phyloP scores from a whole-genome alignment of 495 filamentous ascomycete species.

The Glarea lozoyensis region DNA sequence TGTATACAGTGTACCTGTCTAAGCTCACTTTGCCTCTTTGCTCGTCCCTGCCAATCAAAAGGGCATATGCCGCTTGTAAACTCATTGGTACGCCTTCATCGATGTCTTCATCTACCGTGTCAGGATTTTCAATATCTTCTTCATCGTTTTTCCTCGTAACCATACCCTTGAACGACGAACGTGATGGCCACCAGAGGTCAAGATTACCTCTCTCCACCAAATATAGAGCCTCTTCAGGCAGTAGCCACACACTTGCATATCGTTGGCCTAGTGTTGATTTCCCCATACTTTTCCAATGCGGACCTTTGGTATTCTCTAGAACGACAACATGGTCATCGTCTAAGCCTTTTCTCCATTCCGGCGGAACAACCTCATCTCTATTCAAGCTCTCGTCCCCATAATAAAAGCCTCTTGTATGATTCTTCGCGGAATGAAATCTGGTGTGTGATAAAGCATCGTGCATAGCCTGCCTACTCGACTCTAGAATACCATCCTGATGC shows the following conservation, averaged over 20 bases:
- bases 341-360: constrained; percentile 21
- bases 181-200: constrained; percentile 71
- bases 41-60: constrained; percentile 57
- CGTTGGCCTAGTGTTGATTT: constrained; percentile 30
- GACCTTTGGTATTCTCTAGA: constrained; percentile 35
- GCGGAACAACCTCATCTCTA: constrained; percentile 19
- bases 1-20: constrained; percentile 83
- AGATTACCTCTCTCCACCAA: constrained; percentile 77
- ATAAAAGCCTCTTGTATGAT: constrained; percentile 45
- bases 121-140: constrained; percentile 11
- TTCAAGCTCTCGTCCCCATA: constrained; percentile 22
- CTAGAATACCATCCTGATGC: constrained; percentile 65
- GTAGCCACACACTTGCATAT: constrained; percentile 54
- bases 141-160: constrained; percentile 13
- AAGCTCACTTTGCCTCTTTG: constrained; percentile 50
- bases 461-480: constrained; percentile 81
- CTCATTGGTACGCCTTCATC: constrained; percentile 66
- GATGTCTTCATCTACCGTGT: constrained; percentile 22
- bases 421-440: constrained; percentile 52
- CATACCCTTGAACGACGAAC: constrained; percentile 19
- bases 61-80: constrained; percentile 80
- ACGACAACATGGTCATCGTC: constrained; percentile 39
- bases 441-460: constrained; percentile 71
- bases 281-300: constrained; percentile 32
- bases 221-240: constrained; percentile 91